Conservation (phyloP, 495 filamentous ascomycete genomes). For the Parachaetomium inaequale region DNA sequence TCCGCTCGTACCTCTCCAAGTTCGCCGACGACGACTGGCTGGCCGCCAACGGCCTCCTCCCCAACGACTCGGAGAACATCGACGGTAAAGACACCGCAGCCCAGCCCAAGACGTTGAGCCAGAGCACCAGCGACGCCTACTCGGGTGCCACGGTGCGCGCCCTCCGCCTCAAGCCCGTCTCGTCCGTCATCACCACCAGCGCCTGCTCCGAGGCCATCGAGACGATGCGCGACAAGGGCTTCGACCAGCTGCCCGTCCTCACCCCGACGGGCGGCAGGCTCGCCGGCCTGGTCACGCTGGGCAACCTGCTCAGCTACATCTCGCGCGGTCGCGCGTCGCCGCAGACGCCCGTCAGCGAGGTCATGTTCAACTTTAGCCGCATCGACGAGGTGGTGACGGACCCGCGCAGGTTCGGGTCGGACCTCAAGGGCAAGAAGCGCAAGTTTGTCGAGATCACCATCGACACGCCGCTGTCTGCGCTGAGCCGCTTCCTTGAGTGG, state of each 20-base stretch:
- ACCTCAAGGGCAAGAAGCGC: conserved; percentile 47
- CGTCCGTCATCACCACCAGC: conserved; percentile 66
- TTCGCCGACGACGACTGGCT: conserved; percentile 99
- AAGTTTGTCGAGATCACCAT: conserved; percentile 91
- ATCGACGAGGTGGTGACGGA: conserved; percentile 87
- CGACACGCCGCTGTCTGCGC: conserved; percentile 75
- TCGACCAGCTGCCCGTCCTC: conserved; percentile 92
- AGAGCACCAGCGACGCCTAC: conserved; percentile 53
- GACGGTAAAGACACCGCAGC: conserved; percentile 29
- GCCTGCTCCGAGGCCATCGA: conserved; percentile 83
- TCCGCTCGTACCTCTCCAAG: conserved; percentile 96
- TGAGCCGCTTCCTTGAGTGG: conserved; percentile 95
- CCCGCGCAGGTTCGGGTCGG: conserved; percentile 58
- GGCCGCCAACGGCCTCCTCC: conserved; percentile 84
- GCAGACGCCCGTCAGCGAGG: conserved; percentile 68
- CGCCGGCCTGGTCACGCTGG: conserved; percentile 87
- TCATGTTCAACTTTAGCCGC: conserved; percentile 93
- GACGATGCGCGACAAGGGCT: conserved; percentile 93
- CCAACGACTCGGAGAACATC: conserved; percentile 42
- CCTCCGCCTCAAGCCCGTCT: conserved; percentile 86
- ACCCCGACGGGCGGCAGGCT: conserved; percentile 63
- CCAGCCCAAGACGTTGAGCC: conserved; percentile 30
- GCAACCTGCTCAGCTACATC: conserved; percentile 88
- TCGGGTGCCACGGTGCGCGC: conserved; percentile 69
- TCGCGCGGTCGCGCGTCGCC: conserved; percentile 72